Evolutionary conservation across 2,329 filamentous ascomycete genomes (phyloP).

Genomic region (Lizonia empirigonia): DNA sequence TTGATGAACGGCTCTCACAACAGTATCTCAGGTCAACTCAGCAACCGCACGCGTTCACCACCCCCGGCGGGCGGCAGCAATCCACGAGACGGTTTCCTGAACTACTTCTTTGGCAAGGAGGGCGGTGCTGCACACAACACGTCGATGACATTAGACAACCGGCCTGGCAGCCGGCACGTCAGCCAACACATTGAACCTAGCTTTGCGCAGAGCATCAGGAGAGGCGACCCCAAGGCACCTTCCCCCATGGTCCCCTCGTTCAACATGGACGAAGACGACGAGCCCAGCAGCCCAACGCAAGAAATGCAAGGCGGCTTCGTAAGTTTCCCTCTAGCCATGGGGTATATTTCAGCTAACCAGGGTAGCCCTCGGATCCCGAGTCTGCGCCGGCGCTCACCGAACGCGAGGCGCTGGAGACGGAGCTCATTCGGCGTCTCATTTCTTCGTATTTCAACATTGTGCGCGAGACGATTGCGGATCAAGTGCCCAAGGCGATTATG

Average conservation of each 20-base stretch:
- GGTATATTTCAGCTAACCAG: slow-evolving; percentile 23
- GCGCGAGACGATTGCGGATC: slow-evolving; percentile 96
- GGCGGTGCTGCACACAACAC: slow-evolving; percentile 59
- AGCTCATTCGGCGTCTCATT: slow-evolving; percentile 94
- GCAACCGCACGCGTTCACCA: slow-evolving; percentile 66
- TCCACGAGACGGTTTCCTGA: slow-evolving; percentile 88
- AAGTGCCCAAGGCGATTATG: slow-evolving; percentile 99
- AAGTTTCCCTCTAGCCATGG: slow-evolving; percentile 47
- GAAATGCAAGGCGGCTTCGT: slow-evolving; percentile 62
- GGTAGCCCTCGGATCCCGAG: slow-evolving; percentile 49
- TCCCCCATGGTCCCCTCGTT: slow-evolving; percentile 37
- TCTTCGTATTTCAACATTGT: slow-evolving; percentile 99
- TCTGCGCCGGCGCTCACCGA: slow-evolving; percentile 90
- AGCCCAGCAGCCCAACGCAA: slow-evolving; percentile 44
- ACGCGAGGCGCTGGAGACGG: slow-evolving; percentile 94
- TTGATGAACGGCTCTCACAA: slow-evolving; percentile 65
- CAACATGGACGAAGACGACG: slow-evolving; percentile 47
- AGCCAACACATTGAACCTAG: slow-evolving; percentile 80
- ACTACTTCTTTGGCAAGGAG: slow-evolving; percentile 99
- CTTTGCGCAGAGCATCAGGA: slow-evolving; percentile 81
- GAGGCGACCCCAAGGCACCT: slow-evolving; percentile 63
- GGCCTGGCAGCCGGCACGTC: slow-evolving; percentile 67
- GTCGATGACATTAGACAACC: slow-evolving; percentile 48
- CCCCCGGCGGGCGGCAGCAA: slow-evolving; percentile 63
- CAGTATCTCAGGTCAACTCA: slow-evolving; percentile 67